Percentiles rank a stretch among this genome's conserved stretches.
These are phyloP conservation scores for Colletotrichum sp. DNA, from an alignment of 2,329 filamentous ascomycete genomes.

Conservation along the genomic window DNA sequence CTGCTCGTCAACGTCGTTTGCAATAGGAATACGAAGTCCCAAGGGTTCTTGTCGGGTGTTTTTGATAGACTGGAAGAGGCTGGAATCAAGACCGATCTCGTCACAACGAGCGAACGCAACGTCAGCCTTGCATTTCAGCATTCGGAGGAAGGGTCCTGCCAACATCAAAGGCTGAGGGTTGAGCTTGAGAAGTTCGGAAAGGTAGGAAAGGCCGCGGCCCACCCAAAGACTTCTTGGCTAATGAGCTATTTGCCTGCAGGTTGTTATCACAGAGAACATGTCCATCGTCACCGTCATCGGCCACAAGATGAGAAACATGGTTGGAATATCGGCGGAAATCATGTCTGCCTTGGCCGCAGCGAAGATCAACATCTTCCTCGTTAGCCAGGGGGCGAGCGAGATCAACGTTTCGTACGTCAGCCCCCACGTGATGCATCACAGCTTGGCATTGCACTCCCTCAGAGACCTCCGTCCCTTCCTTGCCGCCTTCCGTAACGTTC, in stretches of 20 bases:
- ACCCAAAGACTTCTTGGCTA: neutral
- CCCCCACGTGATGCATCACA: neutral
- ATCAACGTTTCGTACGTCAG: conserved; percentile 89
- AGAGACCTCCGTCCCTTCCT: accelerated
- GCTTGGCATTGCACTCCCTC: neutral
- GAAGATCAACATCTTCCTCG: conserved; percentile 20
- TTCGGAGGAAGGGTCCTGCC: conserved; percentile 65
- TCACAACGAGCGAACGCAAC: conserved; percentile 95
- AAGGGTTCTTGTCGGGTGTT: conserved; percentile 95
- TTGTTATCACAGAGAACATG: conserved; percentile 68
- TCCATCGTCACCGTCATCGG: conserved; percentile 94
- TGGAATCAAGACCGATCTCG: conserved; percentile 90
- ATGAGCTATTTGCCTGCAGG: neutral
- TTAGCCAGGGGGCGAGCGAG: conserved; percentile 80
- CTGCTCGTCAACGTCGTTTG: conserved; percentile 97
- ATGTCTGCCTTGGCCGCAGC: conserved; percentile 4
- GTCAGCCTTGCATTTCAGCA: conserved; percentile 96
- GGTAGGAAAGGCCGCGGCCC: conserved; percentile 69
- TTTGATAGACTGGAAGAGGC: conserved; percentile 89
- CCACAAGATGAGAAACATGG: conserved; percentile 96
- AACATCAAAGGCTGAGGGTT: conserved; percentile 69
- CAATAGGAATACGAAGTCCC: conserved; percentile 94
- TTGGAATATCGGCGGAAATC: conserved; percentile 64
- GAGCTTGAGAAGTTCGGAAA: conserved; percentile 83
- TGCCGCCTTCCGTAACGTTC: neutral